These are phyloP conservation scores for Acanthamoeba polyphaga DNA, from an alignment of 208 protist genomes.

Conservation along the genomic window DNA sequence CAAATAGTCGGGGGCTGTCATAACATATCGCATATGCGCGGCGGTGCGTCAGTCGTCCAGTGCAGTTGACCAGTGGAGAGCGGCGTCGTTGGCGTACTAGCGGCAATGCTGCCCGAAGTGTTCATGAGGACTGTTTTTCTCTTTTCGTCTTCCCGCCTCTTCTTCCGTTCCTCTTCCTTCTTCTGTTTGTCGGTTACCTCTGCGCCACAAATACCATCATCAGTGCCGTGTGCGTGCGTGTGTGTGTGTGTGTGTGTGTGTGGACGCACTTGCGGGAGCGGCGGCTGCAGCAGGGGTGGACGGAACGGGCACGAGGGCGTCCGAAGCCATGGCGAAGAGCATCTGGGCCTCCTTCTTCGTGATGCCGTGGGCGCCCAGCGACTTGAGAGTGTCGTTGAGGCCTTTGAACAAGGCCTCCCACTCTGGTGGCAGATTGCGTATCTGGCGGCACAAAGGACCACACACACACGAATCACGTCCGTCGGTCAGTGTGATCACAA, in stretches of 20 bases:
- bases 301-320: not conserved
- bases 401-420: constrained; percentile 46
- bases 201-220: not conserved
- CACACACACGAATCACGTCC: not conserved
- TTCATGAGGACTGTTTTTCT: not conserved
- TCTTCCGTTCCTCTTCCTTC: not conserved
- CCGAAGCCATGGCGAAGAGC: constrained; percentile 46
- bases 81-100: not conserved
- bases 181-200: not conserved
- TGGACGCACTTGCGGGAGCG: not conserved
- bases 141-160: not conserved
- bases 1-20: not conserved
- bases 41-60: too few relatives aligned
- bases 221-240: too few relatives aligned
- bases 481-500: not conserved
- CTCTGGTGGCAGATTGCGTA: constrained; percentile 12
- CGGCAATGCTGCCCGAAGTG: not conserved
- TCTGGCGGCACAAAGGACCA: not conserved
- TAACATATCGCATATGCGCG: too few relatives aligned
- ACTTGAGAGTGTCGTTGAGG: constrained; percentile 30
- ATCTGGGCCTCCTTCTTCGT: constrained; percentile 49
- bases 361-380: constrained; percentile 20
- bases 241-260: not conserved
- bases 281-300: not conserved
- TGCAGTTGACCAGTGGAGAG: not conserved